These are phyloP conservation scores for Xylaria sp. DNA, from an alignment of 2,329 filamentous ascomycete species.

Conservation along the genomic window DNA sequence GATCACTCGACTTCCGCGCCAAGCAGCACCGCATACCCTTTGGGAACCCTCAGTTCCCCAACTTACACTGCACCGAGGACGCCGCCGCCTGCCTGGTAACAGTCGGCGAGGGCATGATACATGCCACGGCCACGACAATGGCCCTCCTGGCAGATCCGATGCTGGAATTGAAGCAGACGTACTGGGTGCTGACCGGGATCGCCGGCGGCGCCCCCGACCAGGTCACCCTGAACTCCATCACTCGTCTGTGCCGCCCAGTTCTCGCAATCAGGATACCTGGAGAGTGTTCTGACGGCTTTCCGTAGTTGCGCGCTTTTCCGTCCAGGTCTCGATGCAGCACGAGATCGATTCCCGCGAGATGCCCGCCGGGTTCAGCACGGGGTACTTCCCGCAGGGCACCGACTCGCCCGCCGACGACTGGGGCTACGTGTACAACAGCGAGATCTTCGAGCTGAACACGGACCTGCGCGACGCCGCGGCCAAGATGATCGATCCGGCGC, in stretches of 20 bases:
- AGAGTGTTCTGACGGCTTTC: not conserved
- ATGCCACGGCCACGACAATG: conserved; percentile 8
- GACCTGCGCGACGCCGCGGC: conserved; percentile 40
- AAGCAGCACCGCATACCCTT: conserved; percentile 2
- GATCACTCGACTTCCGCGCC: conserved; percentile 1
- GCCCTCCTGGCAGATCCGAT: conserved; percentile 22
- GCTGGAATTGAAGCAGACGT: conserved; percentile 29
- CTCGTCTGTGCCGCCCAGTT: conserved; percentile 1
- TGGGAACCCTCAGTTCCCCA: conserved; percentile 9
- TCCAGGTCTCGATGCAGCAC: conserved; percentile 30
- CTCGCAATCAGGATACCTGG: not conserved
- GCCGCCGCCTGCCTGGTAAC: conserved; percentile 2
- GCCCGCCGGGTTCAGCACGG: conserved; percentile 22
- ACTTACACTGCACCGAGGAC: conserved; percentile 7
- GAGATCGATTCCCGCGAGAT: conserved; percentile 28
- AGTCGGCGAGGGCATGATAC: conserved; percentile 1
- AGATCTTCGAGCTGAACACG: conserved; percentile 46
- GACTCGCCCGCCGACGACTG: conserved; percentile 38
- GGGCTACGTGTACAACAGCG: conserved; percentile 42
- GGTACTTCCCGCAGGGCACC: conserved; percentile 30
- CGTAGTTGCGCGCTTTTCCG: conserved; percentile 26
- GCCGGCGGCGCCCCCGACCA: conserved; percentile 31
- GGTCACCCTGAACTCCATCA: conserved; percentile 28
- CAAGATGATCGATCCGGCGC: conserved; percentile 37
- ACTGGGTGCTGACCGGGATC: conserved; percentile 35